Percentiles rank a stretch among this genome's conserved stretches.
Evolutionary conservation across 2,329 filamentous ascomycete species (phyloP).

Genomic region (Fusarium heterosporum): DNA sequence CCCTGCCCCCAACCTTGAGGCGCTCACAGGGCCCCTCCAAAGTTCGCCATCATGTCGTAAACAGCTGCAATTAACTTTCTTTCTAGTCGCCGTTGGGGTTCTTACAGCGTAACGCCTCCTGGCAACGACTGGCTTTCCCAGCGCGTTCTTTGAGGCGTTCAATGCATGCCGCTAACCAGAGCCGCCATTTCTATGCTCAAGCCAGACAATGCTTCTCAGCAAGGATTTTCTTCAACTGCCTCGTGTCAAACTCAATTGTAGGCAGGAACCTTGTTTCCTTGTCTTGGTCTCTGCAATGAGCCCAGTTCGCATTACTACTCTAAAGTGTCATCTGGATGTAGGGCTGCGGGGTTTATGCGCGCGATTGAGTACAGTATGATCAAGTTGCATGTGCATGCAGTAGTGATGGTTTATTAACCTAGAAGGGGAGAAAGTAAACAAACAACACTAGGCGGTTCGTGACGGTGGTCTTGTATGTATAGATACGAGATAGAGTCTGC

Average conservation of each 20-base stretch:
- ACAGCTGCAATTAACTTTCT: constrained; percentile 9
- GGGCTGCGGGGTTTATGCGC: constrained; percentile 30
- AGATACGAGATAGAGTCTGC: not conserved
- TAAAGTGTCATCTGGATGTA: constrained; percentile 17
- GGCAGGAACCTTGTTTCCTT: constrained; percentile 21
- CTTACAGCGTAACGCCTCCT: constrained; percentile 18
- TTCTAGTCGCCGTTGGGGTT: constrained; percentile 25
- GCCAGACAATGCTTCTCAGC: constrained; percentile 3
- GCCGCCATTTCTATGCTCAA: constrained; percentile 5
- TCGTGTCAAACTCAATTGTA: constrained; percentile 9
- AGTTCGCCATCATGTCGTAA: constrained; percentile 12
- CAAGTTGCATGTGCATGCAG: constrained; percentile 22
- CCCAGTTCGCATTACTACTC: constrained; percentile 13
- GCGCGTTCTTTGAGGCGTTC: constrained; percentile 28
- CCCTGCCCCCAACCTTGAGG: constrained; percentile 16
- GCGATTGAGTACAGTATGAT: constrained; percentile 13
- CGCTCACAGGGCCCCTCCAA: constrained; percentile 2
- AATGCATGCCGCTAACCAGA: constrained; percentile 9
- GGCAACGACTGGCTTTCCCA: constrained; percentile 34
- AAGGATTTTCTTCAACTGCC: not conserved
- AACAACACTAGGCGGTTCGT: constrained; percentile 23
- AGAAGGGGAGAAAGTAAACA: constrained; percentile 24
- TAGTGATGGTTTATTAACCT: constrained; percentile 2
- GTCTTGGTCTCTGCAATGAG: constrained; percentile 14
- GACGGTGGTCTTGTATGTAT: constrained; percentile 28